Evolutionary conservation across 805 yeast species (phyloP).

Genomic region (Ogataea allantospora): DNA sequence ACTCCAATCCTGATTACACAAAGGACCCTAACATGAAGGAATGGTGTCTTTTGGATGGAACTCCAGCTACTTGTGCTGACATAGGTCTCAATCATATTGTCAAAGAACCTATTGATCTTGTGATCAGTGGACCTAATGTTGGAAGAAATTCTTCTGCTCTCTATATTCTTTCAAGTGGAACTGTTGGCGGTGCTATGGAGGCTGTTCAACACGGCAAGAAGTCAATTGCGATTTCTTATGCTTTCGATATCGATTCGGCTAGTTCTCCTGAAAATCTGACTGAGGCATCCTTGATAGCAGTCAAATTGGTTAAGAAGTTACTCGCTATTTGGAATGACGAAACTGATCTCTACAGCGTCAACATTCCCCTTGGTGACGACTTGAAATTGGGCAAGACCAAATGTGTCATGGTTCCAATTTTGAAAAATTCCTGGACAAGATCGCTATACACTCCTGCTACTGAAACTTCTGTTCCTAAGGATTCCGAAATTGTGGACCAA

Average conservation of each 20-base stretch:
- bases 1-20: slow-evolving; percentile 42
- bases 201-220: slow-evolving; percentile 70
- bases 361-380: slow-evolving; percentile 68
- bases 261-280: slow-evolving; percentile 51
- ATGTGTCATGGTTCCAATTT: slow-evolving; percentile 71
- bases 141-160: slow-evolving; percentile 91
- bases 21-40: slow-evolving; percentile 52
- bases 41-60: slow-evolving; percentile 87
- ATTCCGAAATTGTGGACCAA: slow-evolving; percentile 48
- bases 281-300: slow-evolving; percentile 67
- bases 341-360: slow-evolving; percentile 77
- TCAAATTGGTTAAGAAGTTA: slow-evolving; percentile 60
- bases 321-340: slow-evolving; percentile 53
- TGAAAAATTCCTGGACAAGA: slow-evolving; percentile 72
- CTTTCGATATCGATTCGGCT: slow-evolving; percentile 53
- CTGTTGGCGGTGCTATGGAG: slow-evolving; percentile 97
- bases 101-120: slow-evolving; percentile 70
- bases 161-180: slow-evolving; percentile 88
- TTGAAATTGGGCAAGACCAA: slow-evolving; percentile 57
- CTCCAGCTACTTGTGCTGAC: slow-evolving; percentile 95
- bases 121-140: slow-evolving; percentile 91
- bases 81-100: slow-evolving; percentile 77
- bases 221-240: slow-evolving; percentile 82
- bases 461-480: slow-evolving; percentile 11
- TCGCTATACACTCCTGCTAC: slow-evolving; percentile 22